Evolutionary conservation across 495 filamentous ascomycete species (phyloP), one percentile per base, ranked within the genome.

Genomic region (Peziza echinospora): DNA sequence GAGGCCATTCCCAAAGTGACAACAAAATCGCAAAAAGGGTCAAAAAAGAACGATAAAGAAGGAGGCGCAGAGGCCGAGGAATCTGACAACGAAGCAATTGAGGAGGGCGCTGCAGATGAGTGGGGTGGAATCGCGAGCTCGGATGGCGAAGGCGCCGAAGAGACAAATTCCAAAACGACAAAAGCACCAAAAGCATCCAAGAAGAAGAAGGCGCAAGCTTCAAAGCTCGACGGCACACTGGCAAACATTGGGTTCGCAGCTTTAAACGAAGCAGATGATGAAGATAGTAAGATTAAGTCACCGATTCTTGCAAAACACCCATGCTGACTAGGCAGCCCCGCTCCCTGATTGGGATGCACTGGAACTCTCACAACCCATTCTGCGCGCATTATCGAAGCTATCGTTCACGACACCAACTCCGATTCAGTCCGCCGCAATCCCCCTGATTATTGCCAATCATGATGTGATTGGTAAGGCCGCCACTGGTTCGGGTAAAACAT

Each of bases 401-500:
- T 76, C 73, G 24, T 94, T 94, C 55, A 51, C 65, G 23, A 71
- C 71, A n/a, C 89, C 89, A 5, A 92, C 84, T 0, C 57, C 75
- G 0, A 87, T 96, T 48, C 84, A 93, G 60, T 61, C 64, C 21
- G 64, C 73, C 21, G 70, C 82, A 13, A 86, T 96, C 59, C 82
- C 85, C 1, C 69, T 80, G 40, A 83, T 93, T 37, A 54, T 77
- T 22, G 66, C 68, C 6, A 78, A 81, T 2, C 76, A 77, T 53
- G 81, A 86, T 62, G 67, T 85, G 5, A 76, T 87, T 49, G 80
- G 82, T 24, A 84, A 87, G 58, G 82, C 82, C 2, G 69, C 78
- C 21, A 89, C 82, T 0, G 82, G 82, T 25, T 86, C 82, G 22
- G 82, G 82, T 21, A 89, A 89, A 60, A 89, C 82, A 0, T 63